Base-by-base conservation (phyloP, 805 yeast species). In the Candida qinlingensis region DNA sequence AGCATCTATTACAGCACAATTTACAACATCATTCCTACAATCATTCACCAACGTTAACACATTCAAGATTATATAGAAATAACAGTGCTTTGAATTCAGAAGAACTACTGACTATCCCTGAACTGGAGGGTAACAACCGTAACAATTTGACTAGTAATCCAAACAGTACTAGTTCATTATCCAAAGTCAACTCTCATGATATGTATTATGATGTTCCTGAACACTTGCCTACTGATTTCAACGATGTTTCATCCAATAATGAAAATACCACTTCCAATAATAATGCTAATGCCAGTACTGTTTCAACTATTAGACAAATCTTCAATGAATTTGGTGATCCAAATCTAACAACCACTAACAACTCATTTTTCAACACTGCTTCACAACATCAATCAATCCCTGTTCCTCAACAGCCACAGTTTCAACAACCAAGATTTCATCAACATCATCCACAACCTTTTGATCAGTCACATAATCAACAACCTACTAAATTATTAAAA, bases 311-410 rank as follows among this genome's bases (percentile, higher is more conserved):
- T 3, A 19, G 19, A 12, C 57, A 56, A 25, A 53, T 57, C 3
- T 59, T 59, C 45, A 59, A 57, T 42, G 57, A 56, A 13, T 59
- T 47, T 47, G 63, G 59, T 33, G 59, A 59, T 39, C 63, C 63
- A 41, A 54, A 44, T 41, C n/a, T 59, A 37, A 60, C 62, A 13
- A 58, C 62, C 3, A 56, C 62, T 10, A 57, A 57, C 25, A 52
- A 37, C 33, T 41, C 49, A 43, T 44, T 44, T 33, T 44, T 37
- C 42, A 39, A 39, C 34, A 29, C 5, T 8, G n/a, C 8, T 9
- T 6, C 26, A 11, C 42, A 39, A n/a, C 35, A 11, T 6, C 35
- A 35, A 13, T n/a, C 35, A 7, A 6, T 10, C 29, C 31, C 33
- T 39, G 27, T 34, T 13, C 6, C 7, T 9, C 37, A 29, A 8